Evolutionary conservation across 2,329 filamentous ascomycete genomes (phyloP), one percentile per base, ranked within the genome.

Genomic region (Sarocladium strictum): DNA sequence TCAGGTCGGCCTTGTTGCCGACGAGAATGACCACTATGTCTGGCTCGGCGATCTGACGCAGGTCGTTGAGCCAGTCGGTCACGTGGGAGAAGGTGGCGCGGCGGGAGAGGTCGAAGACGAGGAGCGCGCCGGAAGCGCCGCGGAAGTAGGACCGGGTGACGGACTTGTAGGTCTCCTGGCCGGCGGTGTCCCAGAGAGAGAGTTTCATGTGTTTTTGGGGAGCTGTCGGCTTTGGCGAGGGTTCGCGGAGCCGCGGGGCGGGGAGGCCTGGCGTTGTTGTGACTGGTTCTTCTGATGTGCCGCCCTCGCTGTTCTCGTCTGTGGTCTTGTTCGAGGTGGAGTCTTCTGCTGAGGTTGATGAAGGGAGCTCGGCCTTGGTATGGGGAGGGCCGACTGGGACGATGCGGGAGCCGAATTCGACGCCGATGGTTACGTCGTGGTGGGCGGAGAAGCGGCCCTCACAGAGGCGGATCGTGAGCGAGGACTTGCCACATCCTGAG

Each of bases 341-440:
- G 51, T 55, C 55, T 55, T 55, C 26, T 53, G 59, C 50, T 21
- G 64, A 43, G 14, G 63, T 55, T 27, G 65, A 57, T 41, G 59
- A 59, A 51, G 64, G 60, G 40, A 60, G 60, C 59, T 65, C 71
- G 53, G 76, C 71, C 60, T 82, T 75, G 58, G 71, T 67, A 65
- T 90, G 86, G 3, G 90, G 90, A 26, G 90, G 90, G 1, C 91
- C 91, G 62, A 96, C 92, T 55, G 92, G 88, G 54, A 96, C 89
- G 67, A 96, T 93, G 65, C 91, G 85, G 52, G 89, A 95, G 64
- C 93, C 93, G 70, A 97, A 97, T 70, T 97, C 93, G 59, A 97
- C 92, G 62, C 92, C 92, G 67, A 97, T 97, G 60, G 93, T 97
- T 62, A 97, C 93, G 78, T 97, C 92, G 80, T 97, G 93, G 69